Evolutionary conservation across 768 basidiomycete genomes (phyloP).

Genomic region (Lactarius tabidus): DNA sequence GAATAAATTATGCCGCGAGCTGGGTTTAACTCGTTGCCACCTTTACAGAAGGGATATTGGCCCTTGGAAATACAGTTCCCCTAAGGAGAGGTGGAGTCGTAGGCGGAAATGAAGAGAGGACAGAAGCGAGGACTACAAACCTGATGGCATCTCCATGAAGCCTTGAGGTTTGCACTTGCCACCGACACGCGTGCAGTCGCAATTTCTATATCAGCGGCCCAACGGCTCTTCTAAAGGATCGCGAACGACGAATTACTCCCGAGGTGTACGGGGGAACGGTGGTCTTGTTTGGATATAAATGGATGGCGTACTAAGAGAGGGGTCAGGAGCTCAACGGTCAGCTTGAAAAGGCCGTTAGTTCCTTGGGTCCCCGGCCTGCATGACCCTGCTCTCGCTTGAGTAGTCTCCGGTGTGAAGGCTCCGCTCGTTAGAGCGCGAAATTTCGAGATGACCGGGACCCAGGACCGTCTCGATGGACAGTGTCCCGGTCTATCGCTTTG

Average conservation of each 20-base stretch:
- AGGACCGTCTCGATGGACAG: neutral
- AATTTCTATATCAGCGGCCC: neutral
- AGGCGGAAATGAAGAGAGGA: slow-evolving; percentile 18
- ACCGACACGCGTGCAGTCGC: neutral
- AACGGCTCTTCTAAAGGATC: neutral
- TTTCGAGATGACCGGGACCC: neutral
- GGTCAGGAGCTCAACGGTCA: neutral
- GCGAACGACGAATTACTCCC: neutral
- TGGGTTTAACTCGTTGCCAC: neutral
- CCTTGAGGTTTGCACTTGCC: slow-evolving; percentile 21
- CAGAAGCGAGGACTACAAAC: neutral
- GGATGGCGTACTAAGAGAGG: neutral
- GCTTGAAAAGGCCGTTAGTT: neutral
- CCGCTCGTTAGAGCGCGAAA: neutral
- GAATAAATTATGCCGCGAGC: neutral
- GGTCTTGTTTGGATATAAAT: neutral
- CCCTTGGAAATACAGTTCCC: slow-evolving; percentile 12
- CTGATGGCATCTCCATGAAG: slow-evolving; percentile 10
- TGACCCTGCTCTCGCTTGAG: too few relatives aligned
- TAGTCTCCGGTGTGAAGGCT: neutral
- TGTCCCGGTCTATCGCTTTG: neutral
- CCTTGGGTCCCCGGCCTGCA: neutral
- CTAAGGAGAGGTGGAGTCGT: slow-evolving; percentile 2
- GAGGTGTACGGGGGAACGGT: neutral
- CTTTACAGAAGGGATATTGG: neutral